phyloP scores from a whole-genome alignment of 1,139 yeast species.

The Pichia kudriavzevii region DNA sequence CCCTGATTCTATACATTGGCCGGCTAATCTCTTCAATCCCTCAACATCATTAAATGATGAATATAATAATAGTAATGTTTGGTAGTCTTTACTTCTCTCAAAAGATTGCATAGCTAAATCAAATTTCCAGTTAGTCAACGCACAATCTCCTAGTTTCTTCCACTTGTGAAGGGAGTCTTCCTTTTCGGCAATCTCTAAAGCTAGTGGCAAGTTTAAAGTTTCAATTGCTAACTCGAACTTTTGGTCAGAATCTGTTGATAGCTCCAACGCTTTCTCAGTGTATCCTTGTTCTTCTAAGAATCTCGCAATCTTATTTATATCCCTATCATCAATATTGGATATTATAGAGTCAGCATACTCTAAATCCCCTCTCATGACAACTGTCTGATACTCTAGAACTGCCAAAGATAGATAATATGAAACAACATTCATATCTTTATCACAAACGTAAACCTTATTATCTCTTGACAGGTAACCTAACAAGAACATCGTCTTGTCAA shows the following conservation, averaged over 20 bases:
- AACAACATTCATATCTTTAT: constrained; percentile 77
- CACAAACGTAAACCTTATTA: constrained; percentile 81
- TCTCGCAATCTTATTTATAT: constrained; percentile 75
- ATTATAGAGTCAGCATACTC: constrained; percentile 64
- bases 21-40: constrained; percentile 56
- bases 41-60: constrained; percentile 69
- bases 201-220: constrained; percentile 61
- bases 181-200: constrained; percentile 58
- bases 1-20: constrained; percentile 58
- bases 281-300: constrained; percentile 91
- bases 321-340: constrained; percentile 58
- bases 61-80: constrained; percentile 74
- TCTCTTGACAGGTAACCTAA: constrained; percentile 89
- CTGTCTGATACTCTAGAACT: constrained; percentile 90
- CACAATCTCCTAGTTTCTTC: constrained; percentile 87
- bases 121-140: constrained; percentile 71
- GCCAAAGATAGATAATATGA: constrained; percentile 78
- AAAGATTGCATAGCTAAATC: constrained; percentile 76
- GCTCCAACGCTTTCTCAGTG: constrained; percentile 69
- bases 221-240: constrained; percentile 74
- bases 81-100: constrained; percentile 71
- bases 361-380: constrained; percentile 89
- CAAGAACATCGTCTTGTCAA: constrained; percentile 79
- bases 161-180: constrained; percentile 65
- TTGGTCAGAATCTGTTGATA: constrained; percentile 81